These are phyloP conservation scores for Canna indica DNA, from an alignment of 176 grass and related monocot genomes.

Conservation along the genomic window DNA sequence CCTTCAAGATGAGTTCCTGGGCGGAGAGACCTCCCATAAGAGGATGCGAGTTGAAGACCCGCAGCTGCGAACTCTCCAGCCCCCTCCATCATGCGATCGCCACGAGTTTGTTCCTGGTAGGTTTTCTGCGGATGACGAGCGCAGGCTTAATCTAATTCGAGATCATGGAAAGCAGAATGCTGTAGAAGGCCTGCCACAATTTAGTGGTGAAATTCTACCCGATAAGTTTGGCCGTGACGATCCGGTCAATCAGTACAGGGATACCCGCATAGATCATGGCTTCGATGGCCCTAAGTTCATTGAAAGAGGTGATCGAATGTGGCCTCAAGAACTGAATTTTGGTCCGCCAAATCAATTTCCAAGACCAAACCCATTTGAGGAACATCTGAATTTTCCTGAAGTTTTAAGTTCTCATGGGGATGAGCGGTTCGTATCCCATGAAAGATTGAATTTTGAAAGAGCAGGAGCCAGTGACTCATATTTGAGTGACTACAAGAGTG, in stretches of 20 bases:
- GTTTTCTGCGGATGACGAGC: conserved; percentile 35
- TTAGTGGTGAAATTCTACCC: conserved; percentile 23
- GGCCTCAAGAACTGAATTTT: not conserved
- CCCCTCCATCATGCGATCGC: not conserved
- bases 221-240: conserved; percentile 26
- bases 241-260: not conserved
- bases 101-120: conserved; percentile 15
- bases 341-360: not conserved
- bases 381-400: conserved; percentile 1
- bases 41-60: conserved; percentile 67
- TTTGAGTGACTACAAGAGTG: not conserved
- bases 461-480: not conserved
- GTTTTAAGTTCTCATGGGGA: not conserved
- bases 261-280: not conserved
- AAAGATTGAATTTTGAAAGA: conserved; percentile 2
- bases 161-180: conserved; percentile 39
- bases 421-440: not conserved
- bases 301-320: not conserved
- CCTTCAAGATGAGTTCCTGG: conserved; percentile 8
- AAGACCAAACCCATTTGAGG: not conserved
- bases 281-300: not conserved
- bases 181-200: not conserved
- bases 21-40: conserved; percentile 34
- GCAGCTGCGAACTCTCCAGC: conserved; percentile 16
- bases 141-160: conserved; percentile 56